phyloP scores from a whole-genome alignment of 352 stramenopile genomes.

The Plasmopara viticola region DNA sequence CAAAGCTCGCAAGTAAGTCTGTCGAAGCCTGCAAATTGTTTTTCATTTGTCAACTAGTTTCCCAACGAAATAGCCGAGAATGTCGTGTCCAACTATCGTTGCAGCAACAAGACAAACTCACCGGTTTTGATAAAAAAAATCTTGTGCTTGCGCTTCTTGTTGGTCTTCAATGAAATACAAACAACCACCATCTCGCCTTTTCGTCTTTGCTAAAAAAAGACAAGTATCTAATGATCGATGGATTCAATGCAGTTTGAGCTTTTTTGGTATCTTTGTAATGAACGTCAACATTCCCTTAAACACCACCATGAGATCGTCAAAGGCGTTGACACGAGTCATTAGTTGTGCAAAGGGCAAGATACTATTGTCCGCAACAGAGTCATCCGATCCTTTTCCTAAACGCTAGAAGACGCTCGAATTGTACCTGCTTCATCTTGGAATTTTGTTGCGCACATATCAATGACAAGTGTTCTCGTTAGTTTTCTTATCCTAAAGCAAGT shows the following conservation, averaged over 20 bases:
- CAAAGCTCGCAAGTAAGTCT: slow-evolving; percentile 37
- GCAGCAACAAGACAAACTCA: slow-evolving; percentile 7
- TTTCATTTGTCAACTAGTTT: slow-evolving; percentile 44
- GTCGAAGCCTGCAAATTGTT: slow-evolving; percentile 73
- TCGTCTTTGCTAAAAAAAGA: slow-evolving; percentile 61
- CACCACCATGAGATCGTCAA: no score
- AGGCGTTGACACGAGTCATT: no score
- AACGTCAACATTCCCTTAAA: slow-evolving; percentile 26
- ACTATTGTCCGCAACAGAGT: no score
- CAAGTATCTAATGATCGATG: slow-evolving; percentile 48
- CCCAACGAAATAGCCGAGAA: no score
- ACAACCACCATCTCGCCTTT: slow-evolving; percentile 42
- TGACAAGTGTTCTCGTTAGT: no score
- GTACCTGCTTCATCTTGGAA: no score
- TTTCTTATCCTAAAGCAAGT: no score
- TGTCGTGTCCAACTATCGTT: not conserved
- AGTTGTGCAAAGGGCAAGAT: no score
- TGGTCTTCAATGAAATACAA: slow-evolving; percentile 51
- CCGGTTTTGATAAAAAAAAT: slow-evolving; percentile 64
- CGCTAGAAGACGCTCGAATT: no score
- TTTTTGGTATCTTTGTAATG: slow-evolving; percentile 60
- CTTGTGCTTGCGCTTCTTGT: slow-evolving; percentile 65
- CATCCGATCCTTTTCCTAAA: no score
- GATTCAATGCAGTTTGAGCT: slow-evolving; percentile 50
- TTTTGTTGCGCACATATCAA: no score